Evolutionary conservation across 208 protist species (phyloP).

Genomic region (Leishmania tropica): DNA sequence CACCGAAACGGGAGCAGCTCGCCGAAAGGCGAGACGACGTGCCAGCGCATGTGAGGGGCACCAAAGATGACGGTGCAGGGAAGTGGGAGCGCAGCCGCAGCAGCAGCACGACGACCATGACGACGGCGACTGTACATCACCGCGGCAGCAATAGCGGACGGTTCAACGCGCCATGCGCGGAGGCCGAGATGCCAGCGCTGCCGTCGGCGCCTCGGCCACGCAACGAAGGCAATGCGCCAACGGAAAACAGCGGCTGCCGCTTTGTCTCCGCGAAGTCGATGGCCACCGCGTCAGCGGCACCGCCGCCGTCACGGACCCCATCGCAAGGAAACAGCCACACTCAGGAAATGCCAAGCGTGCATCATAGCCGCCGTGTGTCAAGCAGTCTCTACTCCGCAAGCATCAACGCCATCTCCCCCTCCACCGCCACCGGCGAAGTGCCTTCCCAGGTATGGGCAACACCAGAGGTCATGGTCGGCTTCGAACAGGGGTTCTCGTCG

Average conservation of each 20-base stretch:
- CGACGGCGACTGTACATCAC: background rate
- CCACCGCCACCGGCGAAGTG: slow-evolving; percentile 5
- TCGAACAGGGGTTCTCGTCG: background rate
- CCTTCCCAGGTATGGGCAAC: slow-evolving; percentile 16
- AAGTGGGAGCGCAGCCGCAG: background rate
- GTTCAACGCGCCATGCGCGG: slow-evolving; percentile 15
- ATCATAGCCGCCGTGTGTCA: slow-evolving; percentile 3
- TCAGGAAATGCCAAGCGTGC: background rate
- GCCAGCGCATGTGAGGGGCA: background rate
- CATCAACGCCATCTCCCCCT: slow-evolving; percentile 3
- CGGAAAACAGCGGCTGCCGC: background rate
- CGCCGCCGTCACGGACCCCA: background rate
- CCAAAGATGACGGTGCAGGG: background rate
- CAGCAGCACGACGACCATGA: background rate
- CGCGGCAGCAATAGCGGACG: slow-evolving; percentile 6
- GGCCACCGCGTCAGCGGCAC: background rate
- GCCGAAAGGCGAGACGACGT: background rate
- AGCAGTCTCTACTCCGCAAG: slow-evolving; percentile 4
- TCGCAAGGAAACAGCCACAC: background rate
- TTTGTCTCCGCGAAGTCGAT: background rate
- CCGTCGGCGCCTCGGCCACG: background rate
- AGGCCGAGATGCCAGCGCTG: slow-evolving; percentile 1
- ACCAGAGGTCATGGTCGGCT: background rate
- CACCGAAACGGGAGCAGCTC: background rate
- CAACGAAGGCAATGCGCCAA: background rate